Evolutionary conservation across 345 rosid genomes (phyloP).

Genomic region (Alliaria petiolata): DNA sequence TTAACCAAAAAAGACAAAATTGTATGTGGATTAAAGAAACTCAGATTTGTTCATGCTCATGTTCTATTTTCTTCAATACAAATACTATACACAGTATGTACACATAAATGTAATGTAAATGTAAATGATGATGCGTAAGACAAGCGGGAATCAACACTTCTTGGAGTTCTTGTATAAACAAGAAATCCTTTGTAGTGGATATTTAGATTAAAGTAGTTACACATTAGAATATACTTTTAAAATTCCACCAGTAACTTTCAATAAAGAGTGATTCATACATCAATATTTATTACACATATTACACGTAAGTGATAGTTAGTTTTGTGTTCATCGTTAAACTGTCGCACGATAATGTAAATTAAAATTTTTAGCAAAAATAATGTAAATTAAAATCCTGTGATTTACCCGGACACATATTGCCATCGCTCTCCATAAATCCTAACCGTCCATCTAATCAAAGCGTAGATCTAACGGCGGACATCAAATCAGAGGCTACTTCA

Average conservation of each 20-base stretch:
- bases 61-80: neutral
- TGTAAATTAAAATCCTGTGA: neutral
- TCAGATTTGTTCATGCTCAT: neutral
- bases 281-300: neutral
- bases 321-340: constrained; percentile 2
- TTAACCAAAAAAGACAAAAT: neutral
- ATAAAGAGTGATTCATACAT: neutral
- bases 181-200: neutral
- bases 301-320: constrained; percentile 5
- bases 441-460: constrained; percentile 9
- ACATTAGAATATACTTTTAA: neutral
- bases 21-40: neutral
- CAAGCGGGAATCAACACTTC: neutral
- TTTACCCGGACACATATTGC: constrained; percentile 16
- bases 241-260: constrained; percentile 17
- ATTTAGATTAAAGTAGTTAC: neutral
- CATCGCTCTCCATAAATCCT: neutral
- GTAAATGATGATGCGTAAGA: neutral
- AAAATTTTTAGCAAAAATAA: no score
- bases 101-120: neutral
- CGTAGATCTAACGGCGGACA: constrained; percentile 12
- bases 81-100: neutral
- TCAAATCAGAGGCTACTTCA: neutral
- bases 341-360: constrained; percentile 2
- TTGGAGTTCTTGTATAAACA: neutral